These are phyloP conservation scores for Solanum bulbocastanum DNA, from an alignment of 257 asterid species.

Conservation along the genomic window DNA sequence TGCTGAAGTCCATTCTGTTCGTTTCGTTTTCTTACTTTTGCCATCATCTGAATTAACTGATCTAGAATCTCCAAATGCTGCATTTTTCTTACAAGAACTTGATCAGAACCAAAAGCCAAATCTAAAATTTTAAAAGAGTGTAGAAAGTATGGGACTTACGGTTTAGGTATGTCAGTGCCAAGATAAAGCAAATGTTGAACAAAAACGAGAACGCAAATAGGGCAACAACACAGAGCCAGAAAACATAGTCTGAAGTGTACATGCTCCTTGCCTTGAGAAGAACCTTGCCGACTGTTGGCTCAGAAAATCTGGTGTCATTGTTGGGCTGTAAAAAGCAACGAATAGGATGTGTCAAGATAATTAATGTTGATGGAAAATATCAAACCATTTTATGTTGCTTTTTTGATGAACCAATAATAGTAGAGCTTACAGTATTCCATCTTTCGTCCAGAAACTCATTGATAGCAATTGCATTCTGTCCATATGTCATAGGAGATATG, in stretches of 20 bases:
- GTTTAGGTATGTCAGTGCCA: constrained; percentile 58
- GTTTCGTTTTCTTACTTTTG: constrained; percentile 24
- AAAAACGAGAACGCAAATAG: constrained; percentile 76
- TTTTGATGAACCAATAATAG: not conserved
- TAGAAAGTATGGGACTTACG: constrained; percentile 33
- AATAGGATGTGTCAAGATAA: not conserved
- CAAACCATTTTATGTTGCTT: not conserved
- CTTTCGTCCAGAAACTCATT: constrained; percentile 25
- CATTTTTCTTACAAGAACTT: constrained; percentile 5
- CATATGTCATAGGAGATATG: constrained; percentile 24
- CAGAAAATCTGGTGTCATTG: constrained; percentile 35
- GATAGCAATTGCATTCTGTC: constrained; percentile 25
- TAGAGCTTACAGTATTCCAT: constrained; percentile 21
- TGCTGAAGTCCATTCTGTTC: constrained; percentile 9
- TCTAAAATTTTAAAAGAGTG: not conserved
- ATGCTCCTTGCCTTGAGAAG: constrained; percentile 84
- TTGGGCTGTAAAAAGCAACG: constrained; percentile 39
- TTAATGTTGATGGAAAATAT: constrained; percentile 1
- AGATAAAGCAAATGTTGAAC: constrained; percentile 60
- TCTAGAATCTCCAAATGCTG: constrained; percentile 70
- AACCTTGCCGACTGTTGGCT: constrained; percentile 81
- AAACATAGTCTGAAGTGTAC: constrained; percentile 68
- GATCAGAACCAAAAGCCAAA: constrained; percentile 8
- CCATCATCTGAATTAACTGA: constrained; percentile 34
- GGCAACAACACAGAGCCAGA: constrained; percentile 73